Evolutionary conservation across 768 basidiomycete species (phyloP).

Genomic region (Piloderma croceum): DNA sequence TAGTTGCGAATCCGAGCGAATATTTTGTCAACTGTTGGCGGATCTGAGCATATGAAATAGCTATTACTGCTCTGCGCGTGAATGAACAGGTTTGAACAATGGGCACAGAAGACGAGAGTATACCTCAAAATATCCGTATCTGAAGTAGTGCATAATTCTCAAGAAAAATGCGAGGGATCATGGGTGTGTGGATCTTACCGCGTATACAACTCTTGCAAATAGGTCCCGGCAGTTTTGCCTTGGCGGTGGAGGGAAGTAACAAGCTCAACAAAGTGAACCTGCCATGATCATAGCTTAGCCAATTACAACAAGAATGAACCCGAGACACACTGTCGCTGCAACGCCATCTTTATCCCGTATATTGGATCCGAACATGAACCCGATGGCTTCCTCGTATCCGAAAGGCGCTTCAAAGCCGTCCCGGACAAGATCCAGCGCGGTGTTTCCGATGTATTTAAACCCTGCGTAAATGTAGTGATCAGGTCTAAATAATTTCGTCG

Average conservation of each 20-base stretch:
- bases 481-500: conserved; percentile 9
- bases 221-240: conserved; percentile 48
- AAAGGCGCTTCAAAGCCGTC: conserved; percentile 72
- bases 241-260: conserved; percentile 43
- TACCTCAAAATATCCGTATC: conserved; percentile 78
- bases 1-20: conserved; percentile 63
- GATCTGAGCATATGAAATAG: conserved; percentile 73
- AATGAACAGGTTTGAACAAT: not conserved
- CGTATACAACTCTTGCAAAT: conserved; percentile 60
- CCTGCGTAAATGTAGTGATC: conserved; percentile 45
- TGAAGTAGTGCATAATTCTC: conserved; percentile 20
- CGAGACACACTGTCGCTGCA: conserved; percentile 58
- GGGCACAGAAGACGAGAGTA: not conserved
- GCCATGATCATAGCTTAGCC: conserved; percentile 1
- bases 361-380: conserved; percentile 78
- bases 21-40: conserved; percentile 59
- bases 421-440: conserved; percentile 56
- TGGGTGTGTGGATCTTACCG: conserved; percentile 33
- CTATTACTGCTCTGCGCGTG: conserved; percentile 64
- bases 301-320: not conserved
- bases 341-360: conserved; percentile 89
- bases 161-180: not conserved
- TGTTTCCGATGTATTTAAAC: conserved; percentile 90
- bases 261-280: conserved; percentile 71
- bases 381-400: conserved; percentile 90